Conservation (phyloP, 768 basidiomycete genomes). For the Mycena capillaripes region DNA sequence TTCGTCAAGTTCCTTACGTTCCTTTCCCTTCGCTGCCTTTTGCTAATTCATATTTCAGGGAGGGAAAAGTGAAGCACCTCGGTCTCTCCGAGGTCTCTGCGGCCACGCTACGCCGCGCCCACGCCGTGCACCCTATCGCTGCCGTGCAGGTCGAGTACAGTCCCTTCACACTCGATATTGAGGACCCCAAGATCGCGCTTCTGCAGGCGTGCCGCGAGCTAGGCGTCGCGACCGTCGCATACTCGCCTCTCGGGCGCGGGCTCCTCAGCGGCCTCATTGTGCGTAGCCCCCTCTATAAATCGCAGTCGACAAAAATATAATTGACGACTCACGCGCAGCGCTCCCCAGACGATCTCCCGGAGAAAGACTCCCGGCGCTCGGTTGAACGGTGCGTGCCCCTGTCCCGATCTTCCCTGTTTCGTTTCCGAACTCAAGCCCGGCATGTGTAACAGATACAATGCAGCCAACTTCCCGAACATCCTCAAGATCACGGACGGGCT, state of each 20-base stretch:
- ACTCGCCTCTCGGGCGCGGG: conserved; percentile 56
- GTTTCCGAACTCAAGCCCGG: too few relatives aligned
- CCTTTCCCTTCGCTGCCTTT: not conserved
- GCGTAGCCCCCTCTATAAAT: not conserved
- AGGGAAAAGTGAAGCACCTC: conserved; percentile 52
- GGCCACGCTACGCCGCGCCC: conserved; percentile 29
- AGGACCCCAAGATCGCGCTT: conserved; percentile 45
- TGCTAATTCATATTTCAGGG: conserved; percentile 19
- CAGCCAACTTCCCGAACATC: conserved; percentile 18
- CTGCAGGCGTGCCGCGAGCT: conserved; percentile 48
- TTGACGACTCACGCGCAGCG: not conserved
- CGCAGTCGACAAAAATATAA: not conserved
- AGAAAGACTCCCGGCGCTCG: not conserved
- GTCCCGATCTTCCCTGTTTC: too few relatives aligned
- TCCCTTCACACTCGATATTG: conserved; percentile 45
- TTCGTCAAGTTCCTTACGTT: conserved; percentile 3
- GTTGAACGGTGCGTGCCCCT: not conserved
- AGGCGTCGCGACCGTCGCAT: conserved; percentile 52
- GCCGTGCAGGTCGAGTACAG: conserved; percentile 55
- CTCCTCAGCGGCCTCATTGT: conserved; percentile 53
- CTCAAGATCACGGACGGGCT: conserved; percentile 12
- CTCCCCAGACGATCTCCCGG: not conserved
- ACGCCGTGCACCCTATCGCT: conserved; percentile 50
- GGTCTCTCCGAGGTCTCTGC: conserved; percentile 54
- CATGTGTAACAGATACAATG: not conserved